Conservation (phyloP, 1,139 yeast species). For the Nakaseomyces kungkrabaensis region DNA sequence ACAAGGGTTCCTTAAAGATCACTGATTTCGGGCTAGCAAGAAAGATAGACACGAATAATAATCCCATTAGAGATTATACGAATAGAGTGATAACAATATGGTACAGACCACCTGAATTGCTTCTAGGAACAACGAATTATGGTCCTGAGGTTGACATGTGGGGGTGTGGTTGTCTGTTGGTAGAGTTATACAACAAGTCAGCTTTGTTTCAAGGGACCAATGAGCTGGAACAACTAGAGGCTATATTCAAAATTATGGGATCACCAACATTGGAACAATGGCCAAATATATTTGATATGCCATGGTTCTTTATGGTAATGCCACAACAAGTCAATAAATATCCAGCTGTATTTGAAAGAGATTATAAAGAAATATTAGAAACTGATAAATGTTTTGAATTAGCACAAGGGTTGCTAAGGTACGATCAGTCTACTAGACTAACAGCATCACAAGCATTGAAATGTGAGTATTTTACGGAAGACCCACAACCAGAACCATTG, state of each 20-base stretch:
- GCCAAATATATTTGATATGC: constrained; percentile 68
- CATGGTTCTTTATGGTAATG: constrained; percentile 85
- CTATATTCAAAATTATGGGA: constrained; percentile 77
- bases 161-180: constrained; percentile 90
- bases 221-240: constrained; percentile 72
- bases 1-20: constrained; percentile 63
- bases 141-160: constrained; percentile 90
- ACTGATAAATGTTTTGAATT: constrained; percentile 51
- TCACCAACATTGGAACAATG: constrained; percentile 69
- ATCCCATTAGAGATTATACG: constrained; percentile 46
- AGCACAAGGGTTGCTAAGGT: constrained; percentile 49
- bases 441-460: constrained; percentile 52
- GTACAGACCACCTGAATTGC: constrained; percentile 94
- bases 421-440: constrained; percentile 60
- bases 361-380: constrained; percentile 38
- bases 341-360: constrained; percentile 40
- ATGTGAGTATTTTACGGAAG: constrained; percentile 62
- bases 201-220: constrained; percentile 85
- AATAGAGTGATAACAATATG: constrained; percentile 91
- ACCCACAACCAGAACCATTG: constrained; percentile 53
- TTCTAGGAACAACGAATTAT: constrained; percentile 82
- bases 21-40: constrained; percentile 96
- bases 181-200: constrained; percentile 64
- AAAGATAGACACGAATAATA: constrained; percentile 39
- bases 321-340: constrained; percentile 36